These are phyloP conservation scores for Oryza officinalis DNA, from an alignment of 176 grass and related monocot genomes.

Conservation along the genomic window DNA sequence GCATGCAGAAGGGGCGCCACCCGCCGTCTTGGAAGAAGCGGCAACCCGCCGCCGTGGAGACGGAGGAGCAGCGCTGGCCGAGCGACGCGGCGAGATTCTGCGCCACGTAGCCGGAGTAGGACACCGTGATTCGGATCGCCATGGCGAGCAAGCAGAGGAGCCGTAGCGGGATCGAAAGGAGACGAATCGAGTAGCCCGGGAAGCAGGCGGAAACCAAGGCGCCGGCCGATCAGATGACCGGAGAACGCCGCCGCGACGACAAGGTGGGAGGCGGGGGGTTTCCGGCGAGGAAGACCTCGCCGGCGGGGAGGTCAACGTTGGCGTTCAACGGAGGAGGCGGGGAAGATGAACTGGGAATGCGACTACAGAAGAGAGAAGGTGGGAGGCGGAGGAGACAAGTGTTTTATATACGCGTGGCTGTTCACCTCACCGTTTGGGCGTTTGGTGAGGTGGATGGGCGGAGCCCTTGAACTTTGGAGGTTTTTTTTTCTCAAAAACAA, in stretches of 20 bases:
- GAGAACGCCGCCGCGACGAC: not conserved
- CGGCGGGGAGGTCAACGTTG: conserved; percentile 44
- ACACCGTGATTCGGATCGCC: conserved; percentile 91
- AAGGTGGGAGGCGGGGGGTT: not conserved
- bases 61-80: conserved; percentile 41
- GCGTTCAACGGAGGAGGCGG: conserved; percentile 38
- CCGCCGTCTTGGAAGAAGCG: conserved; percentile 51
- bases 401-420: conserved; percentile 42
- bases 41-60: conserved; percentile 41
- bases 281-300: conserved; percentile 41
- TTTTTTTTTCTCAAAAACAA: not conserved
- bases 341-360: not conserved
- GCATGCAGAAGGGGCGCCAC: conserved; percentile 62
- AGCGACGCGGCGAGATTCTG: conserved; percentile 59
- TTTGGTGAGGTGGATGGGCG: conserved; percentile 11
- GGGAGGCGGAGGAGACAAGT: not conserved
- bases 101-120: conserved; percentile 82
- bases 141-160: conserved; percentile 56
- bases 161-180: conserved; percentile 44
- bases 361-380: not conserved
- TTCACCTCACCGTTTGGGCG: not conserved
- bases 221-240: not conserved
- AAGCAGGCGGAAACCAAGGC: not conserved
- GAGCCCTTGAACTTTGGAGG: conserved; percentile 9
- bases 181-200: conserved; percentile 31